These are phyloP conservation scores for Phalaenopsis equestris DNA, from an alignment of 106 monocot species.

Conservation along the genomic window DNA sequence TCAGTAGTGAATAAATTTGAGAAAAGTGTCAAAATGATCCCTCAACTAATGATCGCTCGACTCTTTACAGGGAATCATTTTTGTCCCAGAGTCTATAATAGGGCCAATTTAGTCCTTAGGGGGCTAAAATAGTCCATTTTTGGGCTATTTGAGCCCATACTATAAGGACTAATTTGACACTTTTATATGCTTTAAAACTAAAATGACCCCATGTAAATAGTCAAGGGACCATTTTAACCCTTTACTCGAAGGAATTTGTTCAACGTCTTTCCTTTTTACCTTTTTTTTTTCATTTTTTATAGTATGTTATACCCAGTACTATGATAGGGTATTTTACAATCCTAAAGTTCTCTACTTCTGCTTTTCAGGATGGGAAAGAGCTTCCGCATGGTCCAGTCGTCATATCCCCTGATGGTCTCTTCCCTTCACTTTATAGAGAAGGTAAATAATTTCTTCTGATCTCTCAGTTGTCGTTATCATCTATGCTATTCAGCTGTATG, in stretches of 20 bases:
- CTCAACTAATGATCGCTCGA: too few relatives aligned
- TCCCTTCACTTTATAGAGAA: constrained; percentile 95
- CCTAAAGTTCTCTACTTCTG: neutral
- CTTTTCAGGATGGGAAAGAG: constrained; percentile 66
- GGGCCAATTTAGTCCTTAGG: too few relatives aligned
- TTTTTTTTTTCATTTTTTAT: neutral
- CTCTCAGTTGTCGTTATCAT: neutral
- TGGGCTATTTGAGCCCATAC: too few relatives aligned
- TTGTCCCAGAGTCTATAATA: too few relatives aligned
- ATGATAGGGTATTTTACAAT: neutral
- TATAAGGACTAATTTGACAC: too few relatives aligned
- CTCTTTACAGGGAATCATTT: too few relatives aligned
- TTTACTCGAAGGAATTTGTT: too few relatives aligned
- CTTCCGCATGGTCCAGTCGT: constrained; percentile 90
- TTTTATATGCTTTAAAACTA: too few relatives aligned
- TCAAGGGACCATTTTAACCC: too few relatives aligned
- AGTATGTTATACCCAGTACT: neutral
- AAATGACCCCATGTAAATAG: too few relatives aligned
- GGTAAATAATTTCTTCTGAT: constrained; percentile 22
- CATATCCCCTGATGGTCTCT: constrained; percentile 89
- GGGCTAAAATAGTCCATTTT: too few relatives aligned
- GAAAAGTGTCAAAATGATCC: too few relatives aligned
- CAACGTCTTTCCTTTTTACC: neutral
- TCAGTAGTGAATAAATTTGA: neutral
- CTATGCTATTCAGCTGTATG: neutral